A percentile compares a stretch with the other conserved stretches of the same genome.
These are phyloP conservation scores for Hydnomerulius pinastri DNA, from an alignment of 768 basidiomycete species.

Conservation along the genomic window DNA sequence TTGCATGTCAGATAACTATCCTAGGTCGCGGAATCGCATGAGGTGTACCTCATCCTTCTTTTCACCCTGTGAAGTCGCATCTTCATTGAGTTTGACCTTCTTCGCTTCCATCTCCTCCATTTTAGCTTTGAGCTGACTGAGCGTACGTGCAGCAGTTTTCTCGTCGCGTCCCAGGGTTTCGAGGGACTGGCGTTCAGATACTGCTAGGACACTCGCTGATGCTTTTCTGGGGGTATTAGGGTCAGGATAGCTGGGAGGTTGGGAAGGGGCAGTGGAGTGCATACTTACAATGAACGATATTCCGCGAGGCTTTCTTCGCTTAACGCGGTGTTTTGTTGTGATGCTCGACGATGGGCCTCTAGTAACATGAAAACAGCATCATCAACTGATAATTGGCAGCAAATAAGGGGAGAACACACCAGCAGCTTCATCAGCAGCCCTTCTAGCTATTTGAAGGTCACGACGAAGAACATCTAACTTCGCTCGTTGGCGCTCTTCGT, in stretches of 20 bases:
- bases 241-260: too few species aligned
- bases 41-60: slow-evolving; percentile 58
- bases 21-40: slow-evolving; percentile 8
- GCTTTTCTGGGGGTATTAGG: slow-evolving; percentile 59
- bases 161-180: slow-evolving; percentile 82
- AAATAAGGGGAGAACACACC: slow-evolving; percentile 44
- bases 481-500: slow-evolving; percentile 49
- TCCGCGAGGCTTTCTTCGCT: slow-evolving; percentile 85
- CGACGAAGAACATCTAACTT: slow-evolving; percentile 57
- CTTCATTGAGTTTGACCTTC: slow-evolving; percentile 55
- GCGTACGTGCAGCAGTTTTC: slow-evolving; percentile 66
- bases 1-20: slow-evolving; percentile 20
- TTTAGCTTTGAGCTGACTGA: slow-evolving; percentile 68
- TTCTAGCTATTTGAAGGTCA: slow-evolving; percentile 68
- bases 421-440: slow-evolving; percentile 75
- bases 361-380: slow-evolving; percentile 11
- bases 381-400: neutral
- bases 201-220: slow-evolving; percentile 73
- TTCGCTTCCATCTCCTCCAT: slow-evolving; percentile 65
- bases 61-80: slow-evolving; percentile 46
- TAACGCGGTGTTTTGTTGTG: slow-evolving; percentile 74
- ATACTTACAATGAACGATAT: slow-evolving; percentile 49
- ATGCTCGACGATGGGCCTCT: slow-evolving; percentile 77
- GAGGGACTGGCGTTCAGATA: slow-evolving; percentile 84
- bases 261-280: neutral